A percentile compares a stretch with the other conserved stretches of the same genome.
phyloP scores from a whole-genome alignment of 2,329 filamentous ascomycete species.

The Botrytis elliptica region DNA sequence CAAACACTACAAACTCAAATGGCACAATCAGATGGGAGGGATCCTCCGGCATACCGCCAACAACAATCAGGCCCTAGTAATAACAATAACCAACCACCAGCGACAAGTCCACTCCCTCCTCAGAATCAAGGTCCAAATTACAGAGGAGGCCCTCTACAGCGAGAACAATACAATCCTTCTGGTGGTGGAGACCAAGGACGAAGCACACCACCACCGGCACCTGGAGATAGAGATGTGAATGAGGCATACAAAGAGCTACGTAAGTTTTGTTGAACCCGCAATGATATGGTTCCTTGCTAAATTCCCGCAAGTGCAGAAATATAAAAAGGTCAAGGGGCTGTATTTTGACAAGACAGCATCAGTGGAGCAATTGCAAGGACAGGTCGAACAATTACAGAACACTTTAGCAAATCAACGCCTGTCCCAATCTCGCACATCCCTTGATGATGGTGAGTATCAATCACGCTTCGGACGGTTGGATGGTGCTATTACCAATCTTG shows the following conservation, averaged over 20 bases:
- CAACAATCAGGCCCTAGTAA: conserved; percentile 31
- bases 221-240: conserved; percentile 35
- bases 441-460: conserved; percentile 92
- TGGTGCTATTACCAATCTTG: conserved; percentile 88
- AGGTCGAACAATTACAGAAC: conserved; percentile 94
- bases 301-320: conserved; percentile 73
- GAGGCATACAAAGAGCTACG: conserved; percentile 46
- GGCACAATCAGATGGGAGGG: conserved; percentile 33
- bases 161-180: conserved; percentile 34
- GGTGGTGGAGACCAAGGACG: conserved; percentile 44
- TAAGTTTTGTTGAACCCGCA: conserved; percentile 35
- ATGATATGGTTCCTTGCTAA: conserved; percentile 22
- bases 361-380: conserved; percentile 85
- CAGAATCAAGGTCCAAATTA: conserved; percentile 34
- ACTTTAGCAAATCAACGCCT: conserved; percentile 95
- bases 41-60: conserved; percentile 35
- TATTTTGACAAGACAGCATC: conserved; percentile 92
- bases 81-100: conserved; percentile 32
- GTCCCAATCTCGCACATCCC: conserved; percentile 87
- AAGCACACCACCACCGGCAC: conserved; percentile 46
- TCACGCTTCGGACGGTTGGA: conserved; percentile 88
- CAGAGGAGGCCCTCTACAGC: conserved; percentile 38
- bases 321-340: conserved; percentile 95
- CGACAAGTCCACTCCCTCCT: conserved; percentile 29
- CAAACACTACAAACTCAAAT: conserved; percentile 29